Conservation (phyloP, 2,329 filamentous ascomycete species). For the Hysterium pulicare region DNA sequence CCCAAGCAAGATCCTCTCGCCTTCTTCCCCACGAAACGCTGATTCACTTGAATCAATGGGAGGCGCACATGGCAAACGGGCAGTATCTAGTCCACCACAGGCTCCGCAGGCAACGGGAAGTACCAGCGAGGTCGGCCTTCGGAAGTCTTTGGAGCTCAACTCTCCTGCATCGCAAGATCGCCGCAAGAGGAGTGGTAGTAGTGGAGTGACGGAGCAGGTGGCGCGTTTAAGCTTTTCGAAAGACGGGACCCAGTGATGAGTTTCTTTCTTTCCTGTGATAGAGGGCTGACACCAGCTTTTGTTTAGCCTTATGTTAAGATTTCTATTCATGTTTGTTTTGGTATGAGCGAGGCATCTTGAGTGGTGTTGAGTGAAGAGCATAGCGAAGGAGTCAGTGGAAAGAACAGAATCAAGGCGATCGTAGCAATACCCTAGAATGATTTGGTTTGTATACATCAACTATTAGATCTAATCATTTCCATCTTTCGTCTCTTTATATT, state of each 20-base stretch:
- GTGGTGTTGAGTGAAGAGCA: too few species aligned
- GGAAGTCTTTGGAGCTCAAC: conserved; percentile 30
- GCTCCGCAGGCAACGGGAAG: conserved; percentile 17
- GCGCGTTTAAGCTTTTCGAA: conserved; percentile 26
- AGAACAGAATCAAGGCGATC: too few species aligned
- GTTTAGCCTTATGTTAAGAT: too few species aligned
- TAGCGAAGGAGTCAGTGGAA: too few species aligned
- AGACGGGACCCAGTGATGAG: conserved; percentile 12
- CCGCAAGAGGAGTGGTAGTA: conserved; percentile 20
- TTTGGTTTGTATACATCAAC: too few species aligned
- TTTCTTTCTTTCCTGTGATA: too few species aligned
- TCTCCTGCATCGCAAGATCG: conserved; percentile 14
- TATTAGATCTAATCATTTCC: too few species aligned
- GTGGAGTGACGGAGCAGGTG: conserved; percentile 30
- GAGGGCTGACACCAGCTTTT: too few species aligned
- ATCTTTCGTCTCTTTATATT: too few species aligned
- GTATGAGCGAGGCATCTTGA: too few species aligned
- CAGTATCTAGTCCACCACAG: conserved; percentile 17
- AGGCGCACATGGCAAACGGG: conserved; percentile 18
- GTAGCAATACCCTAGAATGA: too few species aligned
- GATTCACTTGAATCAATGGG: conserved; percentile 22
- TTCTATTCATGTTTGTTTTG: too few species aligned
- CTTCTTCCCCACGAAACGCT: conserved; percentile 17
- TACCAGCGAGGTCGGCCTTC: conserved; percentile 24
- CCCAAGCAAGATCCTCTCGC: conserved; percentile 5